Percentiles rank a stretch among this genome's conserved stretches.
These are phyloP conservation scores for Cetradonia linearis DNA, from an alignment of 495 filamentous ascomycete species.

Conservation along the genomic window DNA sequence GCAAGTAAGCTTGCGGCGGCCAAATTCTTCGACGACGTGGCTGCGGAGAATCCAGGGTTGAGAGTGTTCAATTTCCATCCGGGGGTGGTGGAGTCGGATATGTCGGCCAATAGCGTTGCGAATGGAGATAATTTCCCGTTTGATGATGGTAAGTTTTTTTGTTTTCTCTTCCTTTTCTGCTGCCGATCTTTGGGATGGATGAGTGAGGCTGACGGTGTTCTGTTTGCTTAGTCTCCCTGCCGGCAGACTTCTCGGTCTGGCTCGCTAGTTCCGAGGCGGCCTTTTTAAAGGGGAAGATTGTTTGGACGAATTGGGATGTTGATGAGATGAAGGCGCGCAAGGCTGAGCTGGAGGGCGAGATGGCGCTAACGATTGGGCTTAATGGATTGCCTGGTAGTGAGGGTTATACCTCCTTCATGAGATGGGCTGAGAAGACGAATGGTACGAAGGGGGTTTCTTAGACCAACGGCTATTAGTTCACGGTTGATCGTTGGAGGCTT, in stretches of 20 bases:
- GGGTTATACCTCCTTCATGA: not conserved
- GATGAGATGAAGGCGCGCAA: slow-evolving; percentile 37
- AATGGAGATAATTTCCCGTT: slow-evolving; percentile 25
- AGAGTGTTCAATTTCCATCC: slow-evolving; percentile 34
- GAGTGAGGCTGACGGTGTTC: not conserved
- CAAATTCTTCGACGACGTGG: slow-evolving; percentile 35
- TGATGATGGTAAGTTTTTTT: slow-evolving; percentile 26
- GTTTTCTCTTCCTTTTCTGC: not conserved
- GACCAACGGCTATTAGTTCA: too few species aligned
- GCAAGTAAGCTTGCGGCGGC: slow-evolving; percentile 33
- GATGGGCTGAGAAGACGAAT: not conserved
- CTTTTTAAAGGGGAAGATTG: slow-evolving; percentile 40
- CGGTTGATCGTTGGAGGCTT: too few species aligned
- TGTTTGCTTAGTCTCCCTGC: slow-evolving; percentile 24
- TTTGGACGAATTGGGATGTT: slow-evolving; percentile 48
- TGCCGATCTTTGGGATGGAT: not conserved
- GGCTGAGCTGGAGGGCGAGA: slow-evolving; percentile 16
- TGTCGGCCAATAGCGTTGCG: slow-evolving; percentile 25
- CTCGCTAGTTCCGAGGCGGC: slow-evolving; percentile 38
- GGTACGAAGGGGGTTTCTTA: not conserved
- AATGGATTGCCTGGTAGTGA: not conserved
- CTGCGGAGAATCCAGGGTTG: slow-evolving; percentile 33
- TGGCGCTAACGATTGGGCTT: not conserved
- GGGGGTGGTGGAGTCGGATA: slow-evolving; percentile 33
- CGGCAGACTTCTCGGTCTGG: slow-evolving; percentile 41